These are phyloP conservation scores for Zelonia costaricensis DNA, from an alignment of 208 protist genomes.

Conservation along the genomic window DNA sequence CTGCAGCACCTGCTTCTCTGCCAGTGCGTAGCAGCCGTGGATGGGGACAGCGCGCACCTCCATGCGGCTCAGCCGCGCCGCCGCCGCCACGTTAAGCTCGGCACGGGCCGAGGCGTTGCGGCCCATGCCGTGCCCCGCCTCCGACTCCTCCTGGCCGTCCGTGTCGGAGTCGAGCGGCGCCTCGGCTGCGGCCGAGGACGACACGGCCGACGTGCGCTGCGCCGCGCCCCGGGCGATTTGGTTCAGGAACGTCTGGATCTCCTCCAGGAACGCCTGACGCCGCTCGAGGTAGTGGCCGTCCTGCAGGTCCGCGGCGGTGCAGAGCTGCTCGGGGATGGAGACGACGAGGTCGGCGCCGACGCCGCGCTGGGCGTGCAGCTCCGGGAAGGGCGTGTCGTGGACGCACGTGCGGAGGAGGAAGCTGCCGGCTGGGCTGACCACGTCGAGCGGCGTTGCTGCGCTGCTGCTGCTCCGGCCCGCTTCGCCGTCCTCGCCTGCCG, in stretches of 20 bases:
- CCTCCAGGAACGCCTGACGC: constrained; percentile 60
- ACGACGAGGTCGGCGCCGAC: constrained; percentile 76
- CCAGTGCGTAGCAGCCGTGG: constrained; percentile 56
- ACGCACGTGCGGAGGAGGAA: constrained; percentile 80
- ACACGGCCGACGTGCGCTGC: constrained; percentile 1
- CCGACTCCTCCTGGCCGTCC: constrained; percentile 8
- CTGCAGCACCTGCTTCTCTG: constrained; percentile 61
- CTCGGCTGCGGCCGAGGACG: not conserved
- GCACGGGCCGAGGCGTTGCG: not conserved
- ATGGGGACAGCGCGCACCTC: constrained; percentile 54
- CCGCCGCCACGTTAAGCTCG: constrained; percentile 18
- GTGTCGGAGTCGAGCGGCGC: not conserved
- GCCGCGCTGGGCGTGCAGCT: constrained; percentile 51
- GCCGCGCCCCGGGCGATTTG: constrained; percentile 20
- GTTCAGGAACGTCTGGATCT: constrained; percentile 59
- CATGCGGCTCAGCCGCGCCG: constrained; percentile 42
- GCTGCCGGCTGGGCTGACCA: constrained; percentile 66
- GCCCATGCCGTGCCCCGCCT: not conserved
- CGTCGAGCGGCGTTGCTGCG: constrained; percentile 21
- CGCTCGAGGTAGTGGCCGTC: constrained; percentile 71
- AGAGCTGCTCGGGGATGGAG: constrained; percentile 57
- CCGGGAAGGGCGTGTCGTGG: constrained; percentile 59
- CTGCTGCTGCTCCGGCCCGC: constrained; percentile 1
- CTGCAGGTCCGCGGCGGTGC: constrained; percentile 67
- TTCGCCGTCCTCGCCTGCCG: not conserved